Evolutionary conservation across 2,329 filamentous ascomycete genomes (phyloP).

Genomic region (Calonectria pseudoturangicola): DNA sequence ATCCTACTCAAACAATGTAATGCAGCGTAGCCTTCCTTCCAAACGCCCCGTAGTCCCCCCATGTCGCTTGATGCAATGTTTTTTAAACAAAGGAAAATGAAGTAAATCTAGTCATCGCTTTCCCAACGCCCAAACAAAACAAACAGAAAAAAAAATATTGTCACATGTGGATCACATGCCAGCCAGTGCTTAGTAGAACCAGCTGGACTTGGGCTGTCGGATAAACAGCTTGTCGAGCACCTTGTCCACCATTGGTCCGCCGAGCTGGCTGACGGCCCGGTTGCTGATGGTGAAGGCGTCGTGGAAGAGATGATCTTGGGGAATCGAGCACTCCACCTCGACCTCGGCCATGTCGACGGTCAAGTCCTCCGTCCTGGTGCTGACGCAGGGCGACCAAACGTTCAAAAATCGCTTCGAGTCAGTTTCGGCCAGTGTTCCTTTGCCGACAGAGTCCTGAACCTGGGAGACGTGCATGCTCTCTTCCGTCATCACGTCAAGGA

Average conservation of each 20-base stretch:
- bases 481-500: slow-evolving; percentile 68
- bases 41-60: slow-evolving; percentile 15
- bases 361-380: slow-evolving; percentile 43
- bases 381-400: slow-evolving; percentile 65
- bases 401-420: slow-evolving; percentile 63
- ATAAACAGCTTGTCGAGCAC: slow-evolving; percentile 53
- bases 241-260: slow-evolving; percentile 42
- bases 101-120: slow-evolving; percentile 32
- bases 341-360: slow-evolving; percentile 40
- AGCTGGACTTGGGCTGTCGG: slow-evolving; percentile 39
- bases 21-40: background rate
- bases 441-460: slow-evolving; percentile 65
- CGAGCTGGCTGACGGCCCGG: slow-evolving; percentile 55
- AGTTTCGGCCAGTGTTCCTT: slow-evolving; percentile 60
- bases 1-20: background rate
- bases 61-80: slow-evolving; percentile 10
- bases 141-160: background rate
- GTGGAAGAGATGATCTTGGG: slow-evolving; percentile 71
- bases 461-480: slow-evolving; percentile 66
- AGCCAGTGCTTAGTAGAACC: slow-evolving; percentile 52
- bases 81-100: slow-evolving; percentile 9
- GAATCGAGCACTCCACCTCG: slow-evolving; percentile 61
- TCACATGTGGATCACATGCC: background rate
- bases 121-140: slow-evolving; percentile 57
- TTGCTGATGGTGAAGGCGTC: slow-evolving; percentile 68